phyloP scores from a whole-genome alignment of 2,329 filamentous ascomycete genomes.

The Ilyonectria robusta region DNA sequence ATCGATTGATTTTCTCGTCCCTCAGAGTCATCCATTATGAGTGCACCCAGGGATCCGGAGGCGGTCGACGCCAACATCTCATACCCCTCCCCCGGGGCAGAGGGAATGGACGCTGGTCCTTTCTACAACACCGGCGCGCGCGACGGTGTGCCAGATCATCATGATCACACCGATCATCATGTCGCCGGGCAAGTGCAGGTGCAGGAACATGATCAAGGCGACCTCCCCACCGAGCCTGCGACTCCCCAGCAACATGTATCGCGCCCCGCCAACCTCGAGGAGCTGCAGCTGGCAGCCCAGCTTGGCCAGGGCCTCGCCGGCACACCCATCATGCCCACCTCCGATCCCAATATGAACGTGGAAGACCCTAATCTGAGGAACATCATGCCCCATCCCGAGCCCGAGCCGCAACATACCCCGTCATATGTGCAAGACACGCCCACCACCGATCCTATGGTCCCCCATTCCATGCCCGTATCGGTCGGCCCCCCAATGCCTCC shows the following conservation, averaged over 20 bases:
- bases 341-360: slow-evolving; percentile 60
- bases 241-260: slow-evolving; percentile 59
- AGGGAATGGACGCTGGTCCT: slow-evolving; percentile 59
- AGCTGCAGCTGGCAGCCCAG: slow-evolving; percentile 71
- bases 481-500: slow-evolving; percentile 55
- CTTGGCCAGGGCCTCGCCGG: slow-evolving; percentile 68
- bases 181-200: slow-evolving; percentile 48
- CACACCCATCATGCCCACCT: slow-evolving; percentile 63
- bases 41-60: slow-evolving; percentile 53
- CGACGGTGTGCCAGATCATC: slow-evolving; percentile 51
- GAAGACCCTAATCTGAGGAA: slow-evolving; percentile 60
- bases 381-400: slow-evolving; percentile 60
- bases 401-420: slow-evolving; percentile 54
- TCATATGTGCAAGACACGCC: slow-evolving; percentile 57
- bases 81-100: slow-evolving; percentile 63
- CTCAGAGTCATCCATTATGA: slow-evolving; percentile 45
- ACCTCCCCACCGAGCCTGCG: slow-evolving; percentile 52
- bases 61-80: slow-evolving; percentile 56
- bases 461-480: slow-evolving; percentile 54
- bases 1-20: slow-evolving; percentile 20
- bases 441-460: slow-evolving; percentile 54
- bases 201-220: slow-evolving; percentile 50
- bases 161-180: slow-evolving; percentile 50
- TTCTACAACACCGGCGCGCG: slow-evolving; percentile 60
- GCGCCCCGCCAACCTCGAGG: slow-evolving; percentile 64